These are phyloP conservation scores for Jatropha curcas DNA, from an alignment of 345 rosid species.

Conservation along the genomic window DNA sequence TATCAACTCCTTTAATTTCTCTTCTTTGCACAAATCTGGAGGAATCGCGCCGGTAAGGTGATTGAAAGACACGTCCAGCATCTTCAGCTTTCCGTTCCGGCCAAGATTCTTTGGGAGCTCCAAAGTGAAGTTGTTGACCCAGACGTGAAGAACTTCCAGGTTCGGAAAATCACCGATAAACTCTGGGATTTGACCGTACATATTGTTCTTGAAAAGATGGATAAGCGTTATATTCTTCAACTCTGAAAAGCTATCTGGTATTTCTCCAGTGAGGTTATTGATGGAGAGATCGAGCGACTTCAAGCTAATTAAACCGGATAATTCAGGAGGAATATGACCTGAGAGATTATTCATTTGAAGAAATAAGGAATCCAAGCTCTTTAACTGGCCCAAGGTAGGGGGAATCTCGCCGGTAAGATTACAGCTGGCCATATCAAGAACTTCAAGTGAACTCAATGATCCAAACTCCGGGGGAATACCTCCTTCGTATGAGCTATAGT, in stretches of 20 bases:
- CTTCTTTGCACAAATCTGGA: conserved; percentile 64
- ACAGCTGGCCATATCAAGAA: conserved; percentile 70
- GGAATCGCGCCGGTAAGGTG: conserved; percentile 79
- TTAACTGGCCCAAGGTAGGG: conserved; percentile 51
- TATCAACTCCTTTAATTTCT: conserved; percentile 46
- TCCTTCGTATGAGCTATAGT: conserved; percentile 55
- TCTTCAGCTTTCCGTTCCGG: conserved; percentile 52
- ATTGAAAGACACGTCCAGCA: conserved; percentile 66
- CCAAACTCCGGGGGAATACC: conserved; percentile 82
- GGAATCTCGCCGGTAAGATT: conserved; percentile 79
- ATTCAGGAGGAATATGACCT: conserved; percentile 68
- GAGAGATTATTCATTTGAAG: conserved; percentile 71
- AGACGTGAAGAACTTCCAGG: conserved; percentile 61
- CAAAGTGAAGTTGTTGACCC: conserved; percentile 78
- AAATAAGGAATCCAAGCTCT: conserved; percentile 57
- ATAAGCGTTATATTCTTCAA: conserved; percentile 55
- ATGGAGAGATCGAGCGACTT: conserved; percentile 73
- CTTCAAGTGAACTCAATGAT: conserved; percentile 44
- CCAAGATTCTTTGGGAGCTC: conserved; percentile 70
- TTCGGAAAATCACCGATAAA: conserved; percentile 66
- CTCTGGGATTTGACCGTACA: conserved; percentile 66
- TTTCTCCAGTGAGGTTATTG: conserved; percentile 66
- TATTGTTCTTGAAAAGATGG: conserved; percentile 60
- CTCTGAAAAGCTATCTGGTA: conserved; percentile 57
- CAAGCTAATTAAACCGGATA: conserved; percentile 60